These are phyloP conservation scores for Oehlia diaphana DNA, from an alignment of 192 early-diverging fungal genomes.

Conservation along the genomic window DNA sequence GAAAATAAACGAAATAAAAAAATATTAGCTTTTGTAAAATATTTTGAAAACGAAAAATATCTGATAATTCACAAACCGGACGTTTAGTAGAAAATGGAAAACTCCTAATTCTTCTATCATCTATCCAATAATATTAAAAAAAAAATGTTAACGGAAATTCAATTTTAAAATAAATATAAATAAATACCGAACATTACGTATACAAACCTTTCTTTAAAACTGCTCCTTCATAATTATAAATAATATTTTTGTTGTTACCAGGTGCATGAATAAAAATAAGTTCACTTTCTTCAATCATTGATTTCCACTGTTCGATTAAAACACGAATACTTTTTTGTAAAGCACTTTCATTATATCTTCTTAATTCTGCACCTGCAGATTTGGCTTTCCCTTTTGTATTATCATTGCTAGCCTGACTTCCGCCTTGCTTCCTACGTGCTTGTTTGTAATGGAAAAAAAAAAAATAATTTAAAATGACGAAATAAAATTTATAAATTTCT, in stretches of 20 bases:
- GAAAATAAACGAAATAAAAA: not conserved
- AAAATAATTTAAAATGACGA: not conserved
- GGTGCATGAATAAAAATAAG: conserved; percentile 80
- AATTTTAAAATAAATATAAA: no score
- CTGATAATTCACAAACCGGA: conserved; percentile 49
- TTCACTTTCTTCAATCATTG: conserved; percentile 57
- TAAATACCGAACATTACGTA: conserved; percentile 2
- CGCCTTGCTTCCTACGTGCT: conserved; percentile 93
- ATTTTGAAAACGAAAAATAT: not conserved
- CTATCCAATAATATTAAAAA: conserved; percentile 29
- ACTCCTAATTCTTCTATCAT: conserved; percentile 56
- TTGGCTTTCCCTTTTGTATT: conserved; percentile 76
- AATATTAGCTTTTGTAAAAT: not conserved
- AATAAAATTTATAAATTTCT: not conserved
- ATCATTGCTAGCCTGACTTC: conserved; percentile 83
- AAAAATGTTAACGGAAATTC: not conserved
- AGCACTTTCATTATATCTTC: conserved; percentile 87
- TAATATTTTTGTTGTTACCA: conserved; percentile 51
- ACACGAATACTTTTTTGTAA: conserved; percentile 79
- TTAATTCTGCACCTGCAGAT: conserved; percentile 86
- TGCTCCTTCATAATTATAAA: conserved; percentile 54
- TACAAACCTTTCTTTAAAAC: conserved; percentile 33
- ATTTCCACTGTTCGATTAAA: conserved; percentile 71
- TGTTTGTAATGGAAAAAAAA: conserved; percentile 1
- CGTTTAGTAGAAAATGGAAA: conserved; percentile 81